Conservation (phyloP, 495 filamentous ascomycete species). For the Neurospora pannonica region DNA sequence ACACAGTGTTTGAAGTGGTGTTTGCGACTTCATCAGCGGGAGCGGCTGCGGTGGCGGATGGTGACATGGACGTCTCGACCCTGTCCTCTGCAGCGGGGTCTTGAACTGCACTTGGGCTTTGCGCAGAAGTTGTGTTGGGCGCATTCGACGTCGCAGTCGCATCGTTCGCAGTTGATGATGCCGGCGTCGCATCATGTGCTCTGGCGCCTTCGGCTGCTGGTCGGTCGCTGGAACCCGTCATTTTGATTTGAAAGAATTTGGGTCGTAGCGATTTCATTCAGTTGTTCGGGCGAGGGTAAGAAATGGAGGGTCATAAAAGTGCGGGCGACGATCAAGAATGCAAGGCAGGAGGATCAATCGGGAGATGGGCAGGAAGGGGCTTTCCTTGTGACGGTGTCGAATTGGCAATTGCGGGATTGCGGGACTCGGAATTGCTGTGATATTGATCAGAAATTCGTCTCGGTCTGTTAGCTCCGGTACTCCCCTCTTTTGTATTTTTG, state of each 20-base stretch:
- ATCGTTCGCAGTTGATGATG: background rate
- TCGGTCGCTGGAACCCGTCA: background rate
- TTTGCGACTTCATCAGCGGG: background rate
- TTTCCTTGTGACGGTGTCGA: background rate
- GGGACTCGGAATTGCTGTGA: background rate
- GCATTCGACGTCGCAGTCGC: background rate
- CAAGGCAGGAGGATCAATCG: background rate
- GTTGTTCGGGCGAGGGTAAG: background rate
- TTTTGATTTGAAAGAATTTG: background rate
- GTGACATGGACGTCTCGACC: background rate
- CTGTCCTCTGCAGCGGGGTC: background rate
- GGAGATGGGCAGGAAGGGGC: background rate
- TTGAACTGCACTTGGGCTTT: background rate
- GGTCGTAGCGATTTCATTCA: background rate
- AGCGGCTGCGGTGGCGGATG: background rate
- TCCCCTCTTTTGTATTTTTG: background rate
- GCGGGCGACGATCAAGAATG: background rate
- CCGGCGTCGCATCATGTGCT: background rate
- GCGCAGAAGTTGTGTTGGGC: background rate
- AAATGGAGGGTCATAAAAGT: background rate
- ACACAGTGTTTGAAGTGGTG: background rate
- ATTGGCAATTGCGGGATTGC: background rate
- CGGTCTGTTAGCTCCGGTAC: background rate
- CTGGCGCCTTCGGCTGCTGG: background rate
- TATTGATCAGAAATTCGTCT: background rate